A percentile compares a stretch with the other conserved stretches of the same genome.
Evolutionary conservation across 1,284 basidiomycete species (phyloP).

Genomic region (Puccinia coronata): DNA sequence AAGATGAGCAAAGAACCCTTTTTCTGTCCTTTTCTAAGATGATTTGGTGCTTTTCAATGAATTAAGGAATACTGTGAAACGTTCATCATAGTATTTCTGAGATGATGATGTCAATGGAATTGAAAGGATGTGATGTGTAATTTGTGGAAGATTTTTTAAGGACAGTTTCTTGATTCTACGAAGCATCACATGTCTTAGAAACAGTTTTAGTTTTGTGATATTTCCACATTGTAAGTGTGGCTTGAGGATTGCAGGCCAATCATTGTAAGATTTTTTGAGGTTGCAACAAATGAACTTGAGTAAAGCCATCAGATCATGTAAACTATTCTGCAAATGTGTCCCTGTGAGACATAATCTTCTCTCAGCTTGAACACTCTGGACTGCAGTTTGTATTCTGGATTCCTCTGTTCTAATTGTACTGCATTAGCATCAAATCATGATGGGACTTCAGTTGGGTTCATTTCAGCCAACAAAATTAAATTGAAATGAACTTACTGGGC

Average conservation of each 20-base stretch:
- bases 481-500: slow-evolving; percentile 72
- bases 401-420: slow-evolving; percentile 83
- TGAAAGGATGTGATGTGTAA: neutral
- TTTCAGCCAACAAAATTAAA: neutral
- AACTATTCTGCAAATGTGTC: slow-evolving; percentile 97
- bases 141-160: neutral
- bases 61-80: slow-evolving; percentile 1
- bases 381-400: slow-evolving; percentile 90
- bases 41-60: neutral
- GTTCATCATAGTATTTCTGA: slow-evolving; percentile 8
- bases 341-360: slow-evolving; percentile 91
- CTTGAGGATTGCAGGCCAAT: neutral
- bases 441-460: neutral
- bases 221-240: neutral
- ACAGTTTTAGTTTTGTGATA: neutral
- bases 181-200: neutral
- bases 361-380: slow-evolving; percentile 88
- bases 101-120: neutral
- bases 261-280: slow-evolving; percentile 57
- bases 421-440: neutral
- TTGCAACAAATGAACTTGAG: slow-evolving; percentile 91
- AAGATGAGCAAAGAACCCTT: neutral
- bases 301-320: slow-evolving; percentile 94
- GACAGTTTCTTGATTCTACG: neutral
- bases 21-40: neutral